A percentile compares a stretch with the other conserved stretches of the same genome.
These are phyloP conservation scores for Halophytophthora polymorphica DNA, from an alignment of 352 stramenopile genomes.

Conservation along the genomic window DNA sequence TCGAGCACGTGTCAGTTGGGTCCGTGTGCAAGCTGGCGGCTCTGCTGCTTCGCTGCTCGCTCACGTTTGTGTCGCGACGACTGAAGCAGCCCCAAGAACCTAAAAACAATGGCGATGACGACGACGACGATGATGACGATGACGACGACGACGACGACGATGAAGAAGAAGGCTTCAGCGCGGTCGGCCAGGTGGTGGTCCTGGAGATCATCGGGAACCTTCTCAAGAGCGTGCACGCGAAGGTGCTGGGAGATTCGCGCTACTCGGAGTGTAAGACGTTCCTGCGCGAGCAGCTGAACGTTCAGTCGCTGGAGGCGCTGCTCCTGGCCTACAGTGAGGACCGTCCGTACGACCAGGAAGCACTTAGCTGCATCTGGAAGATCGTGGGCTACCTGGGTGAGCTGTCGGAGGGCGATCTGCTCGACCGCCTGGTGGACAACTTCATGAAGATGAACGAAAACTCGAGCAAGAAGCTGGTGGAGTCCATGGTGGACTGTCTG, in stretches of 20 bases:
- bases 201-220: constrained; percentile 71
- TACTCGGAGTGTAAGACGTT: constrained; percentile 78
- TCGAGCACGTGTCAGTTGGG: constrained; percentile 68
- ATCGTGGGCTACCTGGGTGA: constrained; percentile 68
- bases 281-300: constrained; percentile 58
- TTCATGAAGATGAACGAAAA: constrained; percentile 76
- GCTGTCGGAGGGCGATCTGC: constrained; percentile 47
- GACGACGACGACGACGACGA: constrained; percentile 62
- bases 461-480: constrained; percentile 68
- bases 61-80: constrained; percentile 74
- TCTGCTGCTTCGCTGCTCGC: constrained; percentile 66
- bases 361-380: constrained; percentile 70
- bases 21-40: constrained; percentile 82
- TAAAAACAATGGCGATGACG: constrained; percentile 23
- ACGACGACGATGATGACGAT: constrained; percentile 46
- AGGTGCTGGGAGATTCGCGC: constrained; percentile 62
- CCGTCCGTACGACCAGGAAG: constrained; percentile 61
- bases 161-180: constrained; percentile 64
- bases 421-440: constrained; percentile 58
- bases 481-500: constrained; percentile 78
- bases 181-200: constrained; percentile 69
- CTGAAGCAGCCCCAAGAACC: constrained; percentile 39
- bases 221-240: constrained; percentile 69
- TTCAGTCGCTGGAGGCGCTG: constrained; percentile 58
- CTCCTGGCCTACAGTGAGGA: constrained; percentile 64